Base-by-base conservation (phyloP, 2,329 filamentous ascomycete species). In the Verticillium albo-atrum region DNA sequence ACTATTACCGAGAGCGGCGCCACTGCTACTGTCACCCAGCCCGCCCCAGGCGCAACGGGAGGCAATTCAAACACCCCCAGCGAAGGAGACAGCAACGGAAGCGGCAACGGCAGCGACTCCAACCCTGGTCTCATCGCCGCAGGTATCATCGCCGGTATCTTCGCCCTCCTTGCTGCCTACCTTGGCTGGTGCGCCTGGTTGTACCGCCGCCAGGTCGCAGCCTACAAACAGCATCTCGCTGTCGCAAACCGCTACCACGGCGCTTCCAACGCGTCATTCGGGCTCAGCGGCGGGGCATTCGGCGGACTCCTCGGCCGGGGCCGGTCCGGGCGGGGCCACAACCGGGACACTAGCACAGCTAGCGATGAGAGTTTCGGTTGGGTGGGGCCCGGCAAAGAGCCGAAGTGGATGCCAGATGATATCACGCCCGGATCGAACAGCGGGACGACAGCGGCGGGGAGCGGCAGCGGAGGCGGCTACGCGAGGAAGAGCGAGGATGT, bases 151-250 rank as follows among this genome's bases (percentile, higher is more conserved):
- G 89, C 89, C 0, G 88, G 86, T n/a, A 68, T 88, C 4, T 79
- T 89, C 4, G 84, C 84, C 54, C 66, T 89, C 20, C 67, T 86
- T 0, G 87, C 86, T 2, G 74, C 77, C 2, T 91, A 90, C 70
- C 80, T 90, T 14, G 87, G 85, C 53, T 91, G 89, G 77, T 90
- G 87, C 72, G 82, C 84, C 20, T 91, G 87, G 84, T 76, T 92
- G 7, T 92, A 92, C 76, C 82, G 88, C 28, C 86, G 87, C 55
- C 89, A 90, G 70, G 82, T 92, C 17, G 73, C 77, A 30, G 82
- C 89, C 10, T 92, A 91, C 78, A 87, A 88, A 72, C 78, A 82
- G 34, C 89, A 92, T 68, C 82, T 90, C 32, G 84, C 86, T 1
- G 82, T 88, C 67, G 77, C 83, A 2, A 88, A 90, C 67, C 79